A percentile compares a stretch with the other conserved stretches of the same genome.
These are phyloP conservation scores for Leptographium flavum DNA, from an alignment of 2,329 filamentous ascomycete genomes.

Conservation along the genomic window DNA sequence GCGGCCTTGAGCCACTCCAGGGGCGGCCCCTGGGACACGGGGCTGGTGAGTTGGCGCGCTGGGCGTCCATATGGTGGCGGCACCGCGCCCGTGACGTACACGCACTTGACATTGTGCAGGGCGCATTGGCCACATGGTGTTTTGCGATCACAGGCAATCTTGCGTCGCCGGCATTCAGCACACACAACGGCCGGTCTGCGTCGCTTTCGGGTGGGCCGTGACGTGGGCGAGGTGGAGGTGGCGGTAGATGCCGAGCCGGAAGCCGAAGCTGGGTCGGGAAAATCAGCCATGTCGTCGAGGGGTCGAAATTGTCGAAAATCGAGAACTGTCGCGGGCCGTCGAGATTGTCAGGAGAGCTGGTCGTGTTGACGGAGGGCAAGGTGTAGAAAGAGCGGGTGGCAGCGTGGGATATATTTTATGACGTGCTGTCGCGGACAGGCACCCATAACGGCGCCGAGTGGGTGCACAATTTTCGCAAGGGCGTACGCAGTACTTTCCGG, in stretches of 20 bases:
- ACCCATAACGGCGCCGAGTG: background rate
- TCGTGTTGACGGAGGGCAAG: background rate
- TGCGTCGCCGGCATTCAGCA: constrained; percentile 40
- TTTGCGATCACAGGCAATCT: constrained; percentile 46
- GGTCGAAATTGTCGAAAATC: no score
- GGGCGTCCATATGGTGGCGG: constrained; percentile 12
- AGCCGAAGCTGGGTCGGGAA: background rate
- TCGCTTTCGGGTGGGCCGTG: constrained; percentile 9
- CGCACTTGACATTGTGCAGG: constrained; percentile 36
- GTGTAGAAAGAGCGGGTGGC: background rate
- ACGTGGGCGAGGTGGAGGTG: background rate
- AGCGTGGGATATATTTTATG: background rate
- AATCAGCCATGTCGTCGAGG: background rate
- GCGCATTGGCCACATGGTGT: constrained; percentile 44
- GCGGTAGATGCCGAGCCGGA: background rate
- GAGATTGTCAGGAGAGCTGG: background rate
- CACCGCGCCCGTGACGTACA: constrained; percentile 25
- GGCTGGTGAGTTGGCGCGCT: background rate
- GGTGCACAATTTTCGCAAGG: background rate
- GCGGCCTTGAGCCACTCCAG: background rate
- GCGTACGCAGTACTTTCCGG: background rate
- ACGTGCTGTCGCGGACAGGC: background rate
- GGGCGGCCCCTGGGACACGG: background rate
- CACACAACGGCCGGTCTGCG: constrained; percentile 32
- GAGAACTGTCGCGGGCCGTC: no score